A percentile compares a stretch with the other conserved stretches of the same genome.
phyloP scores from a whole-genome alignment of 805 yeast genomes.

The Barnettozyma californica region DNA sequence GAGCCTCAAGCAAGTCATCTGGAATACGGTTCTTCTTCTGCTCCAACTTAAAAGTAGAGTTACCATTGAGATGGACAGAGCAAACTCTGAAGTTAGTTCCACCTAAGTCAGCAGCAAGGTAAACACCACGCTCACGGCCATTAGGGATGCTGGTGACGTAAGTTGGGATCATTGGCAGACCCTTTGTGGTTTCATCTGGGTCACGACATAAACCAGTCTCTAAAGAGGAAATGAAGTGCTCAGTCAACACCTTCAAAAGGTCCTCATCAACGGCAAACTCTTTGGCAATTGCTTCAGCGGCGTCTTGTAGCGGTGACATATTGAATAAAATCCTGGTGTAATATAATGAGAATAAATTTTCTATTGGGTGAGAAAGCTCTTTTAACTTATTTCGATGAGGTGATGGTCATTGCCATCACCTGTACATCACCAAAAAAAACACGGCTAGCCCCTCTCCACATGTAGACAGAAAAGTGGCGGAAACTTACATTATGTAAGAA shows the following conservation, averaged over 20 bases:
- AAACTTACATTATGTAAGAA: too few species aligned
- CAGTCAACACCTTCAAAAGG: conserved; percentile 27
- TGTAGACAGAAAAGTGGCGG: neutral
- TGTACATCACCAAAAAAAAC: neutral
- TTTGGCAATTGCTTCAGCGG: conserved; percentile 16
- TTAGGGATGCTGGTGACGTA: conserved; percentile 80
- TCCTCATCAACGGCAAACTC: conserved; percentile 19
- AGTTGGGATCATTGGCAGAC: conserved; percentile 90
- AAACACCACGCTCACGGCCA: conserved; percentile 80
- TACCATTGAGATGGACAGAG: conserved; percentile 72
- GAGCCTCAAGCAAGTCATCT: conserved; percentile 60
- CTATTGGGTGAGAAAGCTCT: neutral
- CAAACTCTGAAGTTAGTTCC: conserved; percentile 96
- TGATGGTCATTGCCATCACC: neutral
- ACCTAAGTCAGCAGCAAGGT: conserved; percentile 89
- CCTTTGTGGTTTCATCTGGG: conserved; percentile 34
- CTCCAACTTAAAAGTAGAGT: conserved; percentile 69
- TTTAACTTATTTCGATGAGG: neutral
- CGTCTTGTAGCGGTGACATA: conserved; percentile 6
- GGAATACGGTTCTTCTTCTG: conserved; percentile 83
- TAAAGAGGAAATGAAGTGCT: conserved; percentile 55
- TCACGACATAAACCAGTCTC: conserved; percentile 46
- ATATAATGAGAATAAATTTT: too few species aligned
- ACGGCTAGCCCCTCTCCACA: neutral
- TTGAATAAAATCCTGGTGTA: neutral